Percentiles rank a stretch among this genome's conserved stretches.
Conservation (phyloP, 1,139 yeast genomes). For the Spathaspora jeffriesii region DNA sequence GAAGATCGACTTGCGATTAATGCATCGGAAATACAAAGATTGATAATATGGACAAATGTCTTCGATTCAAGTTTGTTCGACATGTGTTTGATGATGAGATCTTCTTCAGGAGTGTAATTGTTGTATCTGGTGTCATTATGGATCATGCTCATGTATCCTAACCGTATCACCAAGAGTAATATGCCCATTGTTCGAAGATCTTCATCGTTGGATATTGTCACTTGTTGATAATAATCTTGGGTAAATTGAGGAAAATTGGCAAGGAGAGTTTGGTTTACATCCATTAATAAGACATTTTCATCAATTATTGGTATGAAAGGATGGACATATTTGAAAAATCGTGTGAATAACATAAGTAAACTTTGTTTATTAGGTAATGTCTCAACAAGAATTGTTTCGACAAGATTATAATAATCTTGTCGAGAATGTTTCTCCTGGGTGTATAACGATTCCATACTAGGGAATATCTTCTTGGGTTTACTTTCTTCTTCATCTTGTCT, state of each 20-base stretch:
- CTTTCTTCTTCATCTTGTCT: slow-evolving; percentile 9
- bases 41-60: slow-evolving; percentile 25
- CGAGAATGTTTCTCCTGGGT: slow-evolving; percentile 15
- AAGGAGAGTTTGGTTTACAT: slow-evolving; percentile 24
- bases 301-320: slow-evolving; percentile 42
- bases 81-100: slow-evolving; percentile 27
- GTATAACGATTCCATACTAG: slow-evolving; percentile 22
- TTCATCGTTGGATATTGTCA: slow-evolving; percentile 29
- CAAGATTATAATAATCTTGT: slow-evolving; percentile 28
- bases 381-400: slow-evolving; percentile 27
- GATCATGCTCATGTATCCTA: slow-evolving; percentile 42
- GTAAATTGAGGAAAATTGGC: slow-evolving; percentile 26
- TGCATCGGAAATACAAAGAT: slow-evolving; percentile 34
- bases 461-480: slow-evolving; percentile 12
- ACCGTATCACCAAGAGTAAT: slow-evolving; percentile 29
- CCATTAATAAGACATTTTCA: slow-evolving; percentile 28
- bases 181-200: slow-evolving; percentile 35
- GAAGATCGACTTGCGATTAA: slow-evolving; percentile 29
- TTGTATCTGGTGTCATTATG: slow-evolving; percentile 35
- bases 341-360: slow-evolving; percentile 29
- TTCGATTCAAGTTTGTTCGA: slow-evolving; percentile 21
- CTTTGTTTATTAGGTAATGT: slow-evolving; percentile 33
- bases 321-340: slow-evolving; percentile 40
- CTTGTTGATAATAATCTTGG: slow-evolving; percentile 19
- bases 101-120: slow-evolving; percentile 29